Evolutionary conservation across 306 rosid species (phyloP), one percentile per base, ranked within the genome.

Genomic region (Crotalaria pallida): DNA sequence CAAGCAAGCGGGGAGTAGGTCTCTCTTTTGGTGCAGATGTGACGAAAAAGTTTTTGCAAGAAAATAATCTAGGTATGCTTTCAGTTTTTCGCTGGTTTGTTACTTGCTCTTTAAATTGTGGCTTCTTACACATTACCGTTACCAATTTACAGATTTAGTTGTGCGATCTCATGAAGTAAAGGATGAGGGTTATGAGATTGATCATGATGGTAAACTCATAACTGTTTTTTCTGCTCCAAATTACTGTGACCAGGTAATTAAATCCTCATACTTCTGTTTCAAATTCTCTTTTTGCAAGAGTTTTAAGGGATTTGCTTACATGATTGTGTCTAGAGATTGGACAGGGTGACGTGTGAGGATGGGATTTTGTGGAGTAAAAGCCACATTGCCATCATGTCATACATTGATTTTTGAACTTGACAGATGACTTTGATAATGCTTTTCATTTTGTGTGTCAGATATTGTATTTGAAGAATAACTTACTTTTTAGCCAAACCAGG

Each of bases 151-250:
- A 95, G 99, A 95, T 76, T 82, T 95, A 82, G 87, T 95, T 23
- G 99, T 95, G 74, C 88, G 99, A 71, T 95, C 99, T 65, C 99
- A 95, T 19, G 99, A 95, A 84, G 99, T 95, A 65, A 95, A 95
- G 86, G 99, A 95, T 53, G 97, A 95, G 79, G 99, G 99, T 53
- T 91, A 91, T 70, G 99, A 95, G 83, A 84, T 95, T 56, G 99
- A 91, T 79, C 99, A 95, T 64, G 96, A 91, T 58, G 96, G 99
- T 41, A 95, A 91, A 89, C 97, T 95, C 75, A 91, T 95, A 61
- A 95, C 99, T 51, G 99, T 95, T 21, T 95, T 95, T 82, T 95
- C 99, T 79, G 99, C 99, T 68, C 99, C 99, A 71, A 95, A 95
- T 76, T 95, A 95, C 84, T 95, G 99, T 80, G 99, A 95, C 81